Evolutionary conservation across 2,329 filamentous ascomycete species (phyloP), one percentile per base, ranked within the genome.

Genomic region (Aspergillus texensis): DNA sequence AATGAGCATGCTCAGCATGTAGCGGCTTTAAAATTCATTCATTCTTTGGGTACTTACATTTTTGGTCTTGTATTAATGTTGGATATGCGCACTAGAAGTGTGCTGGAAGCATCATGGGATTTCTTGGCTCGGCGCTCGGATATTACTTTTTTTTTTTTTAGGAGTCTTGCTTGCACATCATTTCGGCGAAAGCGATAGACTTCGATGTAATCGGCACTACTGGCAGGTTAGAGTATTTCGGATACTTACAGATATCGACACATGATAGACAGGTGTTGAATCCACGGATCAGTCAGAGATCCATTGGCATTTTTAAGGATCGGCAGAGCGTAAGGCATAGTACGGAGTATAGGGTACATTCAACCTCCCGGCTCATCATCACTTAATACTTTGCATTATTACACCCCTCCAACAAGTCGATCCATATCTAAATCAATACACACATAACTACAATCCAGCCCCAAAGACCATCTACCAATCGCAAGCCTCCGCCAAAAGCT

Each of bases 1-100:
- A 75, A 91, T 92, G 89, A 91, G 89, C 75, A 80, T 92, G 69
- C 76, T 93, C 68, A 89, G 88, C 63, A 84, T 89, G 83, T 88
- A 72, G 68, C 43, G 0, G 41, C 6, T 39, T 56, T 10, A 1
- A 19, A 19, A 19, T 19, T 60, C 28, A 26, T 59, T 24, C 0
- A 24, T 9, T 45, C 24, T 26, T 48, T 26, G 19, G 48, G 55
- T 28, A 26, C 39, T 60, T 41, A 41, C 58, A 57, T 32, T 58
- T 28, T 28, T 46, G 19, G 28, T 3, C 6, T 50, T 50, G 26
- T 50, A 36, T 36, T 54, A 54, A 3, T 54, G 28, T 54, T 12
- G 28, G 52, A 54, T 21, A 54, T 30, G 34, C 52, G 19, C 52
- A 54, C 52, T 50, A 50, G 28, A 28, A 36, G 32, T 36, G 32